Evolutionary conservation across 1,284 basidiomycete species (phyloP).

Genomic region (Porodaedalea pini): DNA sequence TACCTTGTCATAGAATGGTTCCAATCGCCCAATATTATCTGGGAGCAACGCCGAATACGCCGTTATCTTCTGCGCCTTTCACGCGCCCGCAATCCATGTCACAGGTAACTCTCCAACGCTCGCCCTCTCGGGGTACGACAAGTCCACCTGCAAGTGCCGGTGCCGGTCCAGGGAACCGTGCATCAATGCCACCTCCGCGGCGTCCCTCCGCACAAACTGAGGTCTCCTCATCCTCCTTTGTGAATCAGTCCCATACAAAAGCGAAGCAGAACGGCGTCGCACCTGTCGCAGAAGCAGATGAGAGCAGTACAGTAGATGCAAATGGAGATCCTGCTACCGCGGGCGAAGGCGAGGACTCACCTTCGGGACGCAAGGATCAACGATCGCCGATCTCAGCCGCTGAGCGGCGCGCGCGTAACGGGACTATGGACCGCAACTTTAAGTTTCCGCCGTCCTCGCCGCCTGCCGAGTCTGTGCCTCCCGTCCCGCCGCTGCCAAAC

Average conservation of each 20-base stretch:
- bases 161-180: slow-evolving; percentile 39
- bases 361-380: slow-evolving; percentile 13
- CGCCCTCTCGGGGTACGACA: slow-evolving; percentile 34
- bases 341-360: slow-evolving; percentile 36
- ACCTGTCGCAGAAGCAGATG: slow-evolving; percentile 20
- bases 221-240: slow-evolving; percentile 39
- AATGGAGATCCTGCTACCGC: slow-evolving; percentile 42
- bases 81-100: slow-evolving; percentile 74
- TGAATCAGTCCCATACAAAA: slow-evolving; percentile 33
- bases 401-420: slow-evolving; percentile 36
- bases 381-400: slow-evolving; percentile 23
- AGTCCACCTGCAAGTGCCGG: slow-evolving; percentile 5
- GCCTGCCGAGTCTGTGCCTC: slow-evolving; percentile 28
- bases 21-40: slow-evolving; percentile 82
- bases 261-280: slow-evolving; percentile 22
- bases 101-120: slow-evolving; percentile 48
- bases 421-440: slow-evolving; percentile 76
- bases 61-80: slow-evolving; percentile 42
- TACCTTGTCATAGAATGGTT: slow-evolving; percentile 60
- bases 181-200: slow-evolving; percentile 58
- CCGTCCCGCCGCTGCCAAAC: slow-evolving; percentile 25
- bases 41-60: slow-evolving; percentile 54
- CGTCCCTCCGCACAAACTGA: slow-evolving; percentile 31
- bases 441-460: slow-evolving; percentile 57
- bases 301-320: slow-evolving; percentile 26